These are phyloP conservation scores for Sphaerulina musiva DNA, from an alignment of 2,329 filamentous ascomycete genomes.

Conservation along the genomic window DNA sequence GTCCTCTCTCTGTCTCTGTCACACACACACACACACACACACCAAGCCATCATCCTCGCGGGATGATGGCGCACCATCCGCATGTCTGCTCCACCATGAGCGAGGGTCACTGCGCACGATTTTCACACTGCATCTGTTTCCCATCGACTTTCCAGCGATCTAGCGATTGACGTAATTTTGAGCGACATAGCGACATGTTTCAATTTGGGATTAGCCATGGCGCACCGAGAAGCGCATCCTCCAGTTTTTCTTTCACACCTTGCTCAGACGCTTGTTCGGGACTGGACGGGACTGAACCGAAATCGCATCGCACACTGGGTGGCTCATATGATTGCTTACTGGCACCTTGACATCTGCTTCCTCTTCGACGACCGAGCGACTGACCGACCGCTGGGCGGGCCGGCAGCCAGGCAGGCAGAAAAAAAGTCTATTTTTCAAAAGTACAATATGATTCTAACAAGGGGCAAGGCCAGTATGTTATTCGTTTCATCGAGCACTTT, in stretches of 20 bases:
- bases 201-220: not conserved
- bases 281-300: not conserved
- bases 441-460: too few species aligned
- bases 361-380: not conserved
- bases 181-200: not conserved
- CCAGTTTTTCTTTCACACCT: not conserved
- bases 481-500: too few species aligned
- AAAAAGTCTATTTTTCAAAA: not conserved
- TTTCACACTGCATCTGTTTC: not conserved
- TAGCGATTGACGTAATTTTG: not conserved
- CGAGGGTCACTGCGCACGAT: too few species aligned
- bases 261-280: not conserved
- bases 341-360: not conserved
- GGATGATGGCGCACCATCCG: not conserved
- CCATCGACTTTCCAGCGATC: not conserved
- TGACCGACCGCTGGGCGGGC: not conserved
- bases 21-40: not conserved
- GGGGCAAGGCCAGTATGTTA: too few species aligned
- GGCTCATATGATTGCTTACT: conserved; percentile 5
- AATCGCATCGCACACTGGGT: conserved; percentile 8
- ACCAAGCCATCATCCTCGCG: not conserved
- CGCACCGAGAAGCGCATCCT: not conserved
- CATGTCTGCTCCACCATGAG: too few species aligned
- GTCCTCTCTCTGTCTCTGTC: not conserved
- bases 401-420: not conserved